Evolutionary conservation across 495 filamentous ascomycete species (phyloP), one percentile per base, ranked within the genome.

Genomic region (Astrothelium macrocarpum): DNA sequence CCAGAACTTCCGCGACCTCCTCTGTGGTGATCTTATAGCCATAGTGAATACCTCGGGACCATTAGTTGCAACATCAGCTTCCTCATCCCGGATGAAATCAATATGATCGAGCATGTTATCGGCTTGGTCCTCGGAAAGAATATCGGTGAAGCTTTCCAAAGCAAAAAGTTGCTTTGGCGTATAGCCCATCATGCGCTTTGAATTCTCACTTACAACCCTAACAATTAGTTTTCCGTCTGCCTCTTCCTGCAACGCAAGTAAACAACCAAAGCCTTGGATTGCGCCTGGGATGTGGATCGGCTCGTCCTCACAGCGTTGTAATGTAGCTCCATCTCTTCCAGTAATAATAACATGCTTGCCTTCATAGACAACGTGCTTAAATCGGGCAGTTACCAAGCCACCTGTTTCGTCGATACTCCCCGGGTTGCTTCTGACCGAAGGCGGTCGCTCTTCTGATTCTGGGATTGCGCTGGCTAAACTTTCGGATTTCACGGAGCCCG

Each of bases 271-370:
- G 9, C 82, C 78, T 68, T 97, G 93, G 1, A 96, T 78, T n/a
- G 92, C 90, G 16, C 92, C 92, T 0, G 93, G 93, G 16, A 90
- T 88, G 67, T 91, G 90, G 45, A 96, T 96, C 0, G 93, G 91
- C 67, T 96, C 93, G 73, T 97, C 93, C 73, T 97, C 93, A 72
- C 90, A 95, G 45, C 83, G 75, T 68, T 92, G 88, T 45, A 93
- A 76, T 1, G 75, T 81, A 18, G 84, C 80, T 1, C 87, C 84
- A 61, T 87, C 82, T 61, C 88, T 79, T 12, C 91, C 91, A 4
- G 90, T 93, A 59, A 96, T 86, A 23, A 97, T 83, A 4, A 86
- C 88, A 76, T 97, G 92, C 0, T 91, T 91, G 56, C 82, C 87
- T 7, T 90, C 84, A 0, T 88, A 92, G 53, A 88, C 72, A 26